phyloP scores from a whole-genome alignment of 2,329 filamentous ascomycete genomes.

The Colletotrichum lindemuthianum region DNA sequence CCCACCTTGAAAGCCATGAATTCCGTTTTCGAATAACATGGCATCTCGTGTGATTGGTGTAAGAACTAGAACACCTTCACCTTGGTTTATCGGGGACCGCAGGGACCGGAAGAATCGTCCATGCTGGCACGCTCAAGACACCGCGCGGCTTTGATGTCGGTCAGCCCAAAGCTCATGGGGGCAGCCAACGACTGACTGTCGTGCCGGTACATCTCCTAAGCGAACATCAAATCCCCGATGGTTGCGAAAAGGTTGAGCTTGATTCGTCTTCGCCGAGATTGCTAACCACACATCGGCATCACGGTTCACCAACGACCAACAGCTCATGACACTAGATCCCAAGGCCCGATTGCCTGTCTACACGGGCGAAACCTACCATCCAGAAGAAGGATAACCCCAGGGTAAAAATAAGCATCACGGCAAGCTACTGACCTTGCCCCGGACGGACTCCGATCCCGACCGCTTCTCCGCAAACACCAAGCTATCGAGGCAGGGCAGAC shows the following conservation, averaged over 20 bases:
- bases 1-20: neutral
- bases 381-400: neutral
- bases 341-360: neutral
- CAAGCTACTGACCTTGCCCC: slow-evolving; percentile 14
- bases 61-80: slow-evolving; percentile 1
- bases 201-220: too few species aligned
- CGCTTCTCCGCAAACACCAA: slow-evolving; percentile 23
- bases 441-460: neutral
- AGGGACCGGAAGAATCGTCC: neutral
- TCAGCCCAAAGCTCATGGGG: neutral
- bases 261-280: too few species aligned
- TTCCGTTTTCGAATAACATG: neutral
- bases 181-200: neutral
- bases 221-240: too few species aligned
- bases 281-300: too few species aligned
- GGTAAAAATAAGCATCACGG: slow-evolving; percentile 20
- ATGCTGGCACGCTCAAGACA: neutral
- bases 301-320: too few species aligned
- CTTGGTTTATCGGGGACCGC: neutral
- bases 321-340: neutral
- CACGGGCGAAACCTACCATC: too few species aligned
- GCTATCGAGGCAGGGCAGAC: neutral
- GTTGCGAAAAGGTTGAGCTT: too few species aligned
- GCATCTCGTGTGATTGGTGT: slow-evolving; percentile 23
- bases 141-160: neutral